Base-by-base conservation (phyloP, 2,329 filamentous ascomycete genomes). In the Verticillium alfalfae region DNA sequence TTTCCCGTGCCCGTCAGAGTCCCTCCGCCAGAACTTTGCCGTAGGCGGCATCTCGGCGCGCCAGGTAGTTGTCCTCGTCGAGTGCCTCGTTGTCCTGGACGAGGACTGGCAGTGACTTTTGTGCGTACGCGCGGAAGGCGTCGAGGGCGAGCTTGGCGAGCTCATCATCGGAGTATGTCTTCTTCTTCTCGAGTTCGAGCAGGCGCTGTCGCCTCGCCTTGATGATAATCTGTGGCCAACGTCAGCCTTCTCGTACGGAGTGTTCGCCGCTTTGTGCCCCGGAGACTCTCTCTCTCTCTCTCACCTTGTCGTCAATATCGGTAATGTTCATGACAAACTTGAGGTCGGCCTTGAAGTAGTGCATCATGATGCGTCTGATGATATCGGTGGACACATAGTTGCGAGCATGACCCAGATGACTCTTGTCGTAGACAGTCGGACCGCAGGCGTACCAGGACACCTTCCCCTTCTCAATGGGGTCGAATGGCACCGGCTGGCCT, bases 271-370 rank as follows among this genome's bases (percentile, higher is more conserved):
- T 31, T 4, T 31, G 26, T 31, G 4, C 26, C 26, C 3, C 26
- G 26, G 26, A 31, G 26, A 5, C 26, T 26, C 26, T 26, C 22
- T 22, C 22, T 22, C 22, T 26, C 26, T 26, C 2, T 36, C 70
- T 65, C 69, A 87, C 85, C 82, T 90, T 90, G 75, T 91, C 88
- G 68, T 93, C 90, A 45, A 94, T 84, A 69, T 94, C 93, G 34
- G 93, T 96, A 65, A 95, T 92, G 77, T 96, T 96, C 89, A 96
- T 95, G 66, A 96, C 91, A 77, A 96, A 96, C 63, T 88, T 86
- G 67, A 97, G 86, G 52, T 92, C 80, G 74, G 90, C 95, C 64
- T 87, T 86, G 73, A 96, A 96, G 76, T 95, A 94, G 73, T 94
- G 87, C 70, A 84, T 81, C 75, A 96, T 77, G 68, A 96, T 91